Percentiles rank a stretch among this genome's conserved stretches.
Evolutionary conservation across 306 rosid genomes (phyloP).

Genomic region (Sphenostylis stenocarpa): DNA sequence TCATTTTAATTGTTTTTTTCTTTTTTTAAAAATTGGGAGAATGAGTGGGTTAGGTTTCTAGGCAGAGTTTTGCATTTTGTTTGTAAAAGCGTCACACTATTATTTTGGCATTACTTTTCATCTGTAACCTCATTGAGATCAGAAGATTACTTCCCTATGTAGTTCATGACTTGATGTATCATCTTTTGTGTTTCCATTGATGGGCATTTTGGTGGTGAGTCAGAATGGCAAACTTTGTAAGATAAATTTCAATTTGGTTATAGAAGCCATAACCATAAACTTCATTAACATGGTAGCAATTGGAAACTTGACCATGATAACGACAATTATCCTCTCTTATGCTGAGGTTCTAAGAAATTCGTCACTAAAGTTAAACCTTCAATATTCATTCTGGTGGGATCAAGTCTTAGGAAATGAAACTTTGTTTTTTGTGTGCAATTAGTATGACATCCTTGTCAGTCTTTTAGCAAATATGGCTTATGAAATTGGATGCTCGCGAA

Average conservation of each 20-base stretch:
- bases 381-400: neutral
- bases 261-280: neutral
- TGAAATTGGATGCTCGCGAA: neutral
- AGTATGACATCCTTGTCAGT: neutral
- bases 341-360: neutral
- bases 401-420: neutral
- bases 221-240: neutral
- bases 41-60: neutral
- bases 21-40: neutral
- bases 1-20: neutral
- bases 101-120: slow-evolving; percentile 16
- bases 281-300: neutral
- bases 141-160: slow-evolving; percentile 11
- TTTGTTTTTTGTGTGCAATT: neutral
- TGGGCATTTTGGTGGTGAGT: slow-evolving; percentile 13
- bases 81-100: slow-evolving; percentile 15
- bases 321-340: neutral
- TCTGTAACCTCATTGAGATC: slow-evolving; percentile 29
- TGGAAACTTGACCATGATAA: neutral
- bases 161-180: slow-evolving; percentile 6
- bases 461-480: neutral
- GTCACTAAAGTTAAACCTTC: neutral
- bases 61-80: slow-evolving; percentile 20
- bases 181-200: slow-evolving; percentile 8
- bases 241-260: neutral